phyloP scores from a whole-genome alignment of 1,284 basidiomycete genomes.

The Cystobasidium slooffiae region DNA sequence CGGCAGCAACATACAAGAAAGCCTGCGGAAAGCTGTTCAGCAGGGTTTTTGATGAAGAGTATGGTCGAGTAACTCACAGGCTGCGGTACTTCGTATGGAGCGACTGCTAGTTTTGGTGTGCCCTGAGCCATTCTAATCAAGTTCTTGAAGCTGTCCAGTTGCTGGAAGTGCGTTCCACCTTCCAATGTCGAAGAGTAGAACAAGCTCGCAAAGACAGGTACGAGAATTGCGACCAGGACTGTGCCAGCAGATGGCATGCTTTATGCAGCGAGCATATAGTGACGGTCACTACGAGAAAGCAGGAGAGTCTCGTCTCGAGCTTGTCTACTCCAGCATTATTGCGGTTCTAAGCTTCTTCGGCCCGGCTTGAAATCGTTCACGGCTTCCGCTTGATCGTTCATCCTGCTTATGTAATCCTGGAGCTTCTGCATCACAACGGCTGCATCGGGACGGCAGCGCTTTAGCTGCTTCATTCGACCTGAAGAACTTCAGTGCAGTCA shows the following conservation, averaged over 20 bases:
- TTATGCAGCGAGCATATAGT: background rate
- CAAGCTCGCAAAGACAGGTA: slow-evolving; percentile 21
- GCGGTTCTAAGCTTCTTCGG: slow-evolving; percentile 3
- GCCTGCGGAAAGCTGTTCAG: slow-evolving; percentile 12
- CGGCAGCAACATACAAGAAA: slow-evolving; percentile 54
- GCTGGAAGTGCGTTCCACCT: slow-evolving; percentile 14
- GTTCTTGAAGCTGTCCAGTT: background rate
- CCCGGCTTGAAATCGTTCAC: slow-evolving; percentile 2
- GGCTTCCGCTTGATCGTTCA: background rate
- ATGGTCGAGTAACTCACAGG: slow-evolving; percentile 10
- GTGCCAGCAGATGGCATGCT: slow-evolving; percentile 27
- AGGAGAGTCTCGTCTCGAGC: no score
- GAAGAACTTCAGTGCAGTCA: no score
- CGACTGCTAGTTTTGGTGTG: slow-evolving; percentile 21
- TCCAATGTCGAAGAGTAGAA: slow-evolving; percentile 9
- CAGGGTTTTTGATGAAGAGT: background rate
- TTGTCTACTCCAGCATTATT: background rate
- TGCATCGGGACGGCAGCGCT: no score
- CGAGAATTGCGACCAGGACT: slow-evolving; percentile 10
- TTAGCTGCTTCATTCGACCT: no score
- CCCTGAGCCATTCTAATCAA: slow-evolving; percentile 16
- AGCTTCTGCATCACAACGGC: no score
- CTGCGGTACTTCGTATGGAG: slow-evolving; percentile 37
- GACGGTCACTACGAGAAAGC: background rate
- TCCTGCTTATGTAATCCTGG: background rate